Base-by-base conservation (phyloP, 305 asterid genomes). In the Solanum hybrid region DNA sequence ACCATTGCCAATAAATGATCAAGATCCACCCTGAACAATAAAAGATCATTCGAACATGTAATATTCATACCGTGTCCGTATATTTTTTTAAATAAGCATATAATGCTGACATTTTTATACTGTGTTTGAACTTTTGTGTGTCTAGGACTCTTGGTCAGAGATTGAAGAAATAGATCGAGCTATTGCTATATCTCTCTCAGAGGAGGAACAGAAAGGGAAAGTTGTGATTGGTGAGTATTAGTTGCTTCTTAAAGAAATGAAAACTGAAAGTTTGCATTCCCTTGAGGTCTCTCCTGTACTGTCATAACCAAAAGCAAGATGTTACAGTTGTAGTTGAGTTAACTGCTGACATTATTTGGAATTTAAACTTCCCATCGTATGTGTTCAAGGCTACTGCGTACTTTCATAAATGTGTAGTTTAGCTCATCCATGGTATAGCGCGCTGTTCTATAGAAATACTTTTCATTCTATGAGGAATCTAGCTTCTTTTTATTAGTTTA, bases 171-270 rank as follows among this genome's bases (percentile, higher is more conserved):
- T 96, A 89, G 98, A 96, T 90, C 95, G 92, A 87, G 98, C 98
- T 86, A 96, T 98, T 94, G 98, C 99, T 82, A 89, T 96, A 89
- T 96, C 99, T 82, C 97, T 95, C 90, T 92, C 95, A 69, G 98
- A 96, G 88, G 98, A 94, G 91, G 97, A 96, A 86, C 95, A 91
- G 60, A 95, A 88, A 94, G 96, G 94, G 86, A 94, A 93, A 90
- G 75, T 91, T 88, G 89, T 92, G 79, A 89, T 91, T 80, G 96
- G 99, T 96, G 91, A 92, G 98, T 90, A 73, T 66, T 87, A 29
- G 42, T 84, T 51, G 75, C 75, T 31, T 51, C 46, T 20, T 51
- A 29, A 84, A 5, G 75, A 84, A 51, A 84, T 31, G 75, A 51
- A 84, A 84, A 84, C 17, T 51, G 87, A 84, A 84, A 84, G 87